Percentiles rank a stretch among this genome's conserved stretches.
These are phyloP conservation scores for Oenanthe javanica DNA, from an alignment of 140 eudicot genomes.

Conservation along the genomic window DNA sequence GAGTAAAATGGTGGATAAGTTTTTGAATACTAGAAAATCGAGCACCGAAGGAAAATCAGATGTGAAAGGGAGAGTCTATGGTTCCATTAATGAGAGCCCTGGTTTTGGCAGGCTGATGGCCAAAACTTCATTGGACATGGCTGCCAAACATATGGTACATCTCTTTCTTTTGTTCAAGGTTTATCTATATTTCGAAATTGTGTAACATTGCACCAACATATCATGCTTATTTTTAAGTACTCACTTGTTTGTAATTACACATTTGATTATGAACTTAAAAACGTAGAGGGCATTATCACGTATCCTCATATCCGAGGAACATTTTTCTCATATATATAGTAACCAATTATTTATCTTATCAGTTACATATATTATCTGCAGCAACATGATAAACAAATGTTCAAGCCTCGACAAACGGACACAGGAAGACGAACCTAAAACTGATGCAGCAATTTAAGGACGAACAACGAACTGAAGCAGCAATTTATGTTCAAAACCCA, in stretches of 20 bases:
- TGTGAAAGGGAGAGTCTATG: conserved; percentile 20
- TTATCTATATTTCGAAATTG: not conserved
- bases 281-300: too few relatives aligned
- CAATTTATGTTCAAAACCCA: not conserved
- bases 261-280: too few relatives aligned
- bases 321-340: too few relatives aligned
- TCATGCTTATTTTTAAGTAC: not conserved
- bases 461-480: not conserved
- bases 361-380: not conserved
- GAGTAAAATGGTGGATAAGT: conserved; percentile 70
- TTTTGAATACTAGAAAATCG: conserved; percentile 52
- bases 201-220: not conserved
- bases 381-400: not conserved
- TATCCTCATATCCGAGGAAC: too few relatives aligned
- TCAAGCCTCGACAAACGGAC: not conserved
- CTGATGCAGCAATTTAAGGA: not conserved
- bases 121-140: conserved; percentile 42
- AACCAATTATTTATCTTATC: not conserved
- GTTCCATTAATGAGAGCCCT: conserved; percentile 44
- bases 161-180: not conserved
- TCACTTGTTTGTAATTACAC: too few relatives aligned
- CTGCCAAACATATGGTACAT: conserved; percentile 31
- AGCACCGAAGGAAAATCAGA: conserved; percentile 26
- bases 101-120: conserved; percentile 54
- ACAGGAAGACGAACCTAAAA: not conserved